Percentiles rank a stretch among this genome's conserved stretches.
These are phyloP conservation scores for Ciborinia camelliae DNA, from an alignment of 2,329 filamentous ascomycete genomes.

Conservation along the genomic window DNA sequence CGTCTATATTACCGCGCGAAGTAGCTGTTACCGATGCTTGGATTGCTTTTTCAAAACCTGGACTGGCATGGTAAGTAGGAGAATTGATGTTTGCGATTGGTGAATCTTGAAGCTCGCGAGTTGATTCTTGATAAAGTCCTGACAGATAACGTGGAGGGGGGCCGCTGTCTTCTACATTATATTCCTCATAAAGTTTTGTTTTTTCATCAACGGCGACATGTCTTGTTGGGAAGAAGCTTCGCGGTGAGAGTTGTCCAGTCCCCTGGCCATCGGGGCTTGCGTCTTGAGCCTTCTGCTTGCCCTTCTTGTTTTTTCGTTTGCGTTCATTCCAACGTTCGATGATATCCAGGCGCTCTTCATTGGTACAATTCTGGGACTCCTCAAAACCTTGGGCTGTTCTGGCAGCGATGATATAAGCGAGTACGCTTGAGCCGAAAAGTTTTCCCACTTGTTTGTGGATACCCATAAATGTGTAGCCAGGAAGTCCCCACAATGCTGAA, in stretches of 20 bases:
- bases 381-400: constrained; percentile 72
- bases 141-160: constrained; percentile 27
- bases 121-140: constrained; percentile 27
- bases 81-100: constrained; percentile 16
- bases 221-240: constrained; percentile 50
- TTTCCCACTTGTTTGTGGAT: constrained; percentile 75
- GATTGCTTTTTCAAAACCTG: constrained; percentile 70
- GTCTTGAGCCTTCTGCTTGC: constrained; percentile 39
- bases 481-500: constrained; percentile 62
- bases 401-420: constrained; percentile 77
- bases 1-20: constrained; percentile 63
- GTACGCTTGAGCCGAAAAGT: constrained; percentile 64
- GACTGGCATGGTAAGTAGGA: constrained; percentile 27
- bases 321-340: constrained; percentile 51
- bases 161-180: constrained; percentile 28
- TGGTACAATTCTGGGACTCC: constrained; percentile 54
- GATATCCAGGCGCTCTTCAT: constrained; percentile 61
- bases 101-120: constrained; percentile 22
- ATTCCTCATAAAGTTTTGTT: constrained; percentile 44
- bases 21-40: constrained; percentile 65
- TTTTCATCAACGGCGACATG: constrained; percentile 50
- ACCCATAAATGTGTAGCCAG: constrained; percentile 80
- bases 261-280: constrained; percentile 32
- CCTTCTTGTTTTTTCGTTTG: constrained; percentile 39
- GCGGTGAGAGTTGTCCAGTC: constrained; percentile 32